These are phyloP conservation scores for Saccharomycopsis guyanensis DNA, from an alignment of 805 yeast genomes.

Conservation along the genomic window DNA sequence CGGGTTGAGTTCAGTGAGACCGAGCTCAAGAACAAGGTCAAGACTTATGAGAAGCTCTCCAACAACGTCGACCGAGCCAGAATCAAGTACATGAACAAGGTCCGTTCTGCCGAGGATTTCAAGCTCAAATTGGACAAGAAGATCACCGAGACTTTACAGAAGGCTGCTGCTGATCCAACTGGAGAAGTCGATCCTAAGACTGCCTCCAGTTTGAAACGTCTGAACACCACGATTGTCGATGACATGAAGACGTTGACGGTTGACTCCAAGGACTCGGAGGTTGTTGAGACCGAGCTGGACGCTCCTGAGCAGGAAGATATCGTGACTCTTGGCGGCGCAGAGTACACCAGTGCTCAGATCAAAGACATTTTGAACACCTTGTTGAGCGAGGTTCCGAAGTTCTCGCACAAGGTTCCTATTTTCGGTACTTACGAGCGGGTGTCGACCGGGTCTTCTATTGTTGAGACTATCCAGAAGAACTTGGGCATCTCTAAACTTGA, in stretches of 20 bases:
- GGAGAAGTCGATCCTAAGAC: constrained; percentile 14
- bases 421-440: constrained; percentile 61
- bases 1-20: constrained; percentile 57
- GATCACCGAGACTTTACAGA: constrained; percentile 21
- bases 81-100: constrained; percentile 68
- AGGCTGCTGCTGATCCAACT: constrained; percentile 11
- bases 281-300: constrained; percentile 23
- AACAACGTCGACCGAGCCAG: constrained; percentile 46
- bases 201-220: constrained; percentile 13
- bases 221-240: constrained; percentile 21
- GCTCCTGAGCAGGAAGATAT: constrained; percentile 24
- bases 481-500: constrained; percentile 39
- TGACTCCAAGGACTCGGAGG: constrained; percentile 19
- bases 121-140: constrained; percentile 41
- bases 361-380: constrained; percentile 36
- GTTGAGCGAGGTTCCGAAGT: constrained; percentile 43
- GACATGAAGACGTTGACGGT: constrained; percentile 19
- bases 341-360: constrained; percentile 34
- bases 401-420: constrained; percentile 54
- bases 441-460: constrained; percentile 52
- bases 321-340: constrained; percentile 30
- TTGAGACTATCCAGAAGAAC: constrained; percentile 49
- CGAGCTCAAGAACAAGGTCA: constrained; percentile 42
- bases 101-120: constrained; percentile 64
- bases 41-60: constrained; percentile 42